phyloP scores from a whole-genome alignment of 2,329 filamentous ascomycete species.

The Phyllosticta citriasiana region DNA sequence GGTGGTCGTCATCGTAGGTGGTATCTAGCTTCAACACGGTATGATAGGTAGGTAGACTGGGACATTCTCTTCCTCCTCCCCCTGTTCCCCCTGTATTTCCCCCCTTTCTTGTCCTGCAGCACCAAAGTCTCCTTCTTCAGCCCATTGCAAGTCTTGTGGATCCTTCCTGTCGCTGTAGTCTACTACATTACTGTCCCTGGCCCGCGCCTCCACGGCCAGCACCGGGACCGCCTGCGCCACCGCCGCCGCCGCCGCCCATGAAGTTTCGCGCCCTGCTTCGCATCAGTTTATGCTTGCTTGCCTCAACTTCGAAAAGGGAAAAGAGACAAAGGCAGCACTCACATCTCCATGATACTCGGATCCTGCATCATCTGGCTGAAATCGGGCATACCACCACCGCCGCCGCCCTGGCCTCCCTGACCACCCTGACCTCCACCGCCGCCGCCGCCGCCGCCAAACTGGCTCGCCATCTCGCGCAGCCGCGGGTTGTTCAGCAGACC shows the following conservation, averaged over 20 bases:
- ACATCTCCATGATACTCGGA: constrained; percentile 87
- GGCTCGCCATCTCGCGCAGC: constrained; percentile 76
- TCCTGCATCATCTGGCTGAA: constrained; percentile 80
- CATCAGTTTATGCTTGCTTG: not conserved
- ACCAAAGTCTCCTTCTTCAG: no score
- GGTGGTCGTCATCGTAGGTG: no score
- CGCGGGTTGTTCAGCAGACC: constrained; percentile 93
- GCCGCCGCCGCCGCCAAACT: constrained; percentile 49
- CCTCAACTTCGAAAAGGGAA: not conserved
- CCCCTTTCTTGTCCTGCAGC: no score
- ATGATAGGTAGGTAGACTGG: no score
- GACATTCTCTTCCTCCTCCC: no score
- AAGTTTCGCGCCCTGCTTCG: constrained; percentile 51
- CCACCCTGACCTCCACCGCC: constrained; percentile 22
- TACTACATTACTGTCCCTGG: not conserved
- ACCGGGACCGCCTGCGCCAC: constrained; percentile 13
- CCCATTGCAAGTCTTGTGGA: no score
- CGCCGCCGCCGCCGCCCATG: constrained; percentile 49
- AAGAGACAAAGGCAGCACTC: constrained; percentile 35
- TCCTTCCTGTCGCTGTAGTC: no score
- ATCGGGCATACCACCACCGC: constrained; percentile 81
- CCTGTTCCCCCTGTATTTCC: no score
- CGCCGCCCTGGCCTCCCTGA: constrained; percentile 20
- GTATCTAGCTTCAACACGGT: no score
- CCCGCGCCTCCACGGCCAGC: not conserved